phyloP scores from a whole-genome alignment of 176 grass and related monocot species.

The Oryza australiensis region DNA sequence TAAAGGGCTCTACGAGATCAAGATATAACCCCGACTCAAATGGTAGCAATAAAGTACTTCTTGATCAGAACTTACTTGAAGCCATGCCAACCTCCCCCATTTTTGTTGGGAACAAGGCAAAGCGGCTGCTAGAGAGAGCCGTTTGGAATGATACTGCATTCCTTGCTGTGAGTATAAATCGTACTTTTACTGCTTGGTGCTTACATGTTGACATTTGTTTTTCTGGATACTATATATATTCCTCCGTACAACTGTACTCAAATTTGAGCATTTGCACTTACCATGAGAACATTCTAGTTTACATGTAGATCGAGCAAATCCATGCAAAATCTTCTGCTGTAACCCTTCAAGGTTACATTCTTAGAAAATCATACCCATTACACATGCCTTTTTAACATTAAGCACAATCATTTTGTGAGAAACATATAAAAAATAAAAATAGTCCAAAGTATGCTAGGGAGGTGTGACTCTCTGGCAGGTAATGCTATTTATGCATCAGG shows the following conservation, averaged over 20 bases:
- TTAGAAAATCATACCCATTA: too few species aligned
- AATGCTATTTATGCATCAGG: neutral
- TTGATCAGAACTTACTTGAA: conserved; percentile 96
- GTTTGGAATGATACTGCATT: conserved; percentile 99
- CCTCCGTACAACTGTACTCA: neutral
- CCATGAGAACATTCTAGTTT: conserved; percentile 9
- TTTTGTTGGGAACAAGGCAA: conserved; percentile 95
- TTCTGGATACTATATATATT: neutral
- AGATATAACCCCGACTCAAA: conserved; percentile 93
- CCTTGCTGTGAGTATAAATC: conserved; percentile 74
- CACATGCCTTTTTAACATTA: too few species aligned
- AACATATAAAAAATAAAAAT: neutral
- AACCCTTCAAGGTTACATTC: neutral
- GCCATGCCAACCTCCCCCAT: conserved; percentile 95
- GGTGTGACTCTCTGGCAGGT: neutral
- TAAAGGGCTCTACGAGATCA: conserved; percentile 93
- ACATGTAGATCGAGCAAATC: neutral
- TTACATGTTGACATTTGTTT: neutral
- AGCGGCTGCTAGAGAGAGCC: conserved; percentile 86
- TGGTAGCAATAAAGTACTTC: conserved; percentile 92
- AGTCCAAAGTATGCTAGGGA: neutral
- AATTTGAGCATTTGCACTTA: neutral
- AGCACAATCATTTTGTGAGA: neutral
- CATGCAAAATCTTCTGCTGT: neutral
- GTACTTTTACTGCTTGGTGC: conserved; percentile 17